These are phyloP conservation scores for Penicillium brasilianum DNA, from an alignment of 2,329 filamentous ascomycete genomes.

Conservation along the genomic window DNA sequence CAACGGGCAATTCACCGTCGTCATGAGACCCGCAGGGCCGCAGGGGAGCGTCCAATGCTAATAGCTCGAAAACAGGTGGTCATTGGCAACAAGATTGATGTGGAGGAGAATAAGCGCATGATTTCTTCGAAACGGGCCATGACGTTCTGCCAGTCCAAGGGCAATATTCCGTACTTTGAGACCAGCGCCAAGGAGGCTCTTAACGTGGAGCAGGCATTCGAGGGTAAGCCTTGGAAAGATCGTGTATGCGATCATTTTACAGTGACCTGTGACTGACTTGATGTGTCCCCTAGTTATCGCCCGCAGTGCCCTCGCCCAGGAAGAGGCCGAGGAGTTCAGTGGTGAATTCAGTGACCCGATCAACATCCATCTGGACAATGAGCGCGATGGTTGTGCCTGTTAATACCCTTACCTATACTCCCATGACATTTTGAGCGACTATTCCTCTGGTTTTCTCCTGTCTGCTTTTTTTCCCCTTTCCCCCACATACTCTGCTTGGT, in stretches of 20 bases:
- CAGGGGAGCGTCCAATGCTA: slow-evolving; percentile 7
- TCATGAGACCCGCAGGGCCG: background rate
- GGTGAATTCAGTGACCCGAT: slow-evolving; percentile 98
- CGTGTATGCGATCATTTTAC: background rate
- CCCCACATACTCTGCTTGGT: slow-evolving; percentile 18
- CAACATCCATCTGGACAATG: slow-evolving; percentile 95
- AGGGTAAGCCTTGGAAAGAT: slow-evolving; percentile 56
- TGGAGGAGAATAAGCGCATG: slow-evolving; percentile 96
- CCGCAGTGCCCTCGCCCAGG: slow-evolving; percentile 90
- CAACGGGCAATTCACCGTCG: background rate
- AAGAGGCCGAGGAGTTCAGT: slow-evolving; percentile 97
- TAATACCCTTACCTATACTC: slow-evolving; percentile 54
- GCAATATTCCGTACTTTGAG: slow-evolving; percentile 98
- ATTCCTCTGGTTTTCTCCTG: slow-evolving; percentile 27
- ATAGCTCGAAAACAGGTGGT: slow-evolving; percentile 67
- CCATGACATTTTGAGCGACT: slow-evolving; percentile 35
- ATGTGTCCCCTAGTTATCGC: slow-evolving; percentile 76
- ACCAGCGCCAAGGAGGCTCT: slow-evolving; percentile 98
- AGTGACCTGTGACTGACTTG: slow-evolving; percentile 16
- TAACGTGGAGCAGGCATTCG: slow-evolving; percentile 90
- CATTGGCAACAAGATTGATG: slow-evolving; percentile 98
- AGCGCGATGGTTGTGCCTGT: slow-evolving; percentile 91
- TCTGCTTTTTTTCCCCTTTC: slow-evolving; percentile 24
- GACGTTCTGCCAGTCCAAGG: slow-evolving; percentile 97
- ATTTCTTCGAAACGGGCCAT: slow-evolving; percentile 95